These are phyloP conservation scores for Vaccinium myrtillus DNA, from an alignment of 148 eudicot genomes.

Conservation along the genomic window DNA sequence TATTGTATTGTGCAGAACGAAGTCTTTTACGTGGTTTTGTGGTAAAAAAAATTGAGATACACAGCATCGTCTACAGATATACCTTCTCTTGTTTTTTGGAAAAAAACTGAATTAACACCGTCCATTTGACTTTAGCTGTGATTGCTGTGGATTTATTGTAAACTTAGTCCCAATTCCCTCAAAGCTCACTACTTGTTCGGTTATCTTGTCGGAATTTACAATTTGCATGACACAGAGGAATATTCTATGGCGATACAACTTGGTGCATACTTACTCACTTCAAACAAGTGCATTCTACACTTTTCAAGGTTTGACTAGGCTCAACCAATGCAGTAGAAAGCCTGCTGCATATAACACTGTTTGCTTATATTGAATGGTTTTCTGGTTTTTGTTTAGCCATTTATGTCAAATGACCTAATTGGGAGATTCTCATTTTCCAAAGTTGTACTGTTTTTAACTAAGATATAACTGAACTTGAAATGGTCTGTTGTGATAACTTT, in stretches of 20 bases:
- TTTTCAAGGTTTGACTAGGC: background rate
- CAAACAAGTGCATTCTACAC: background rate
- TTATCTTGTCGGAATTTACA: background rate
- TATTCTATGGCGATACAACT: background rate
- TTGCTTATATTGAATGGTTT: background rate
- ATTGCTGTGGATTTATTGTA: background rate
- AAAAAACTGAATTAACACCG: background rate
- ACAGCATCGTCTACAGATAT: background rate
- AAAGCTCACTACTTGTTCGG: background rate
- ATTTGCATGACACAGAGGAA: background rate
- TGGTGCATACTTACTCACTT: background rate
- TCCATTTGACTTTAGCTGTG: background rate
- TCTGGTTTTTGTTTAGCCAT: background rate
- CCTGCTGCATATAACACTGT: background rate
- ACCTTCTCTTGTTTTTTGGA: slow-evolving; percentile 9
- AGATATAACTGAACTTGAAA: background rate
- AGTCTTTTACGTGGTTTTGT: background rate
- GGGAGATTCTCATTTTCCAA: background rate
- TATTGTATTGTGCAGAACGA: background rate
- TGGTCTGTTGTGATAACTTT: background rate
- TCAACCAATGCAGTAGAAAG: background rate
- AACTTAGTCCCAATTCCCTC: background rate
- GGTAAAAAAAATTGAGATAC: background rate
- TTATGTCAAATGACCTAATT: background rate
- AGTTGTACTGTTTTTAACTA: background rate